Evolutionary conservation across 2,329 filamentous ascomycete species (phyloP).

Genomic region (Paracamarosporium sp.): DNA sequence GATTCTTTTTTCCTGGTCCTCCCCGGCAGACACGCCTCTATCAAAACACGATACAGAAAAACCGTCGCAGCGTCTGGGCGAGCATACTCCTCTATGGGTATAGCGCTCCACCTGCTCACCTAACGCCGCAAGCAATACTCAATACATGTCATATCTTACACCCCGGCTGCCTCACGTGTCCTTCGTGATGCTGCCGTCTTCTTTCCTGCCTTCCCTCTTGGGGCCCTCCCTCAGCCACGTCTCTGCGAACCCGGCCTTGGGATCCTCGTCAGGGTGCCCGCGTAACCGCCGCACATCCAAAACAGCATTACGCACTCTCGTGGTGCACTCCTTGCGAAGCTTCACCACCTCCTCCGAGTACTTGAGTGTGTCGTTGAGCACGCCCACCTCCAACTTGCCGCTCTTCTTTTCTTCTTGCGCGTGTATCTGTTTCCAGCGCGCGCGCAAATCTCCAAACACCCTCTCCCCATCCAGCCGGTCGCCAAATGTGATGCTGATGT

Average conservation of each 20-base stretch:
- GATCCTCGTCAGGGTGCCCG: conserved; percentile 81
- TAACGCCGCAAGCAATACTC: conserved; percentile 1
- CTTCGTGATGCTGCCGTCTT: conserved; percentile 66
- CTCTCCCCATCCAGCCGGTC: conserved; percentile 75
- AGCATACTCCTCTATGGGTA: neutral
- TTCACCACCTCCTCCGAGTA: conserved; percentile 76
- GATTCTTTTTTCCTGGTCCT: too few relatives aligned
- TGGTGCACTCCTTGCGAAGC: conserved; percentile 80
- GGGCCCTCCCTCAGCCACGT: conserved; percentile 73
- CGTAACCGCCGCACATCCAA: conserved; percentile 74
- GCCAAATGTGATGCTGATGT: conserved; percentile 78
- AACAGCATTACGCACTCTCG: conserved; percentile 78
- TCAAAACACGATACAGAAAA: neutral
- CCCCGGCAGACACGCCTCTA: neutral
- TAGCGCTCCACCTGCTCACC: neutral
- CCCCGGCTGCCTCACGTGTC: conserved; percentile 53
- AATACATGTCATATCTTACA: conserved; percentile 16
- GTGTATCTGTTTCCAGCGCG: conserved; percentile 74
- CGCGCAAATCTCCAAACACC: conserved; percentile 78
- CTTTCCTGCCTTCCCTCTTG: conserved; percentile 62
- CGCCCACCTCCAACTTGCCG: conserved; percentile 58
- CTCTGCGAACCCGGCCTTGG: conserved; percentile 76
- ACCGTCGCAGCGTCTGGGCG: neutral
- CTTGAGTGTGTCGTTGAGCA: conserved; percentile 70
- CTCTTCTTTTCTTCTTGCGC: conserved; percentile 58